Evolutionary conservation across 2,329 filamentous ascomycete genomes (phyloP), one percentile per base, ranked within the genome.

Genomic region (Colletotrichum tanaceti): DNA sequence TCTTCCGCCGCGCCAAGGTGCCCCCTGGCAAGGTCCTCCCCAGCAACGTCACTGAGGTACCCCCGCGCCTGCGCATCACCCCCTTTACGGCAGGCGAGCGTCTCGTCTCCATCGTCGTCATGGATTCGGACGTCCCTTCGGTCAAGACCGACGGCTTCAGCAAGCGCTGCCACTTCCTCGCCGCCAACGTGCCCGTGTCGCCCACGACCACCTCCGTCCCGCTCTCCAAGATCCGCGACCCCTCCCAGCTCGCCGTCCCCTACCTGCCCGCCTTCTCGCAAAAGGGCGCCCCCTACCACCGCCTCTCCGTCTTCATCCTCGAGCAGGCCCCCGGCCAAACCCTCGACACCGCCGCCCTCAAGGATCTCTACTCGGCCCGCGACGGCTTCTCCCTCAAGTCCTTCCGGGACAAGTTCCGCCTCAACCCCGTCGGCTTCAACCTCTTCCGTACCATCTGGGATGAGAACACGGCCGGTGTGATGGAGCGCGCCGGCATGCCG

Each of bases 361-460:
- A 85, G 74, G 81, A 86, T 73, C 78, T 84, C 24, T 85, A 87
- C 76, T 73, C 77, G 24, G 52, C 41, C 55, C 67, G 66, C 41
- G 60, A 60, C 59, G 86, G 85, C 54, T 97, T 97, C 82, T 90
- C 86, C 65, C 82, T 97, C 70, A 90, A 93, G 76, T 89, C 87
- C 70, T 91, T 97, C 78, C 87, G 90, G 72, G 87, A 90, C 77
- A 90, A 89, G 77, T 88, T 93, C 77, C 80, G 83, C 66, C 83
- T 96, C 70, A 86, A 84, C 67, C 88, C 94, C 9, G 89, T 98
- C 67, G 94, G 94, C 50, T 92, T 93, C 74, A 93, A 90, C 77
- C 83, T 99, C 74, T 99, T 98, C 89, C 90, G 96, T 73, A 91
- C 89, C 69, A 83, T 91, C 72, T 98, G 94, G 93, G 96, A 99